Conservation (phyloP, 108 stramenopile genomes). For the Cylindrotheca fusiformis region DNA sequence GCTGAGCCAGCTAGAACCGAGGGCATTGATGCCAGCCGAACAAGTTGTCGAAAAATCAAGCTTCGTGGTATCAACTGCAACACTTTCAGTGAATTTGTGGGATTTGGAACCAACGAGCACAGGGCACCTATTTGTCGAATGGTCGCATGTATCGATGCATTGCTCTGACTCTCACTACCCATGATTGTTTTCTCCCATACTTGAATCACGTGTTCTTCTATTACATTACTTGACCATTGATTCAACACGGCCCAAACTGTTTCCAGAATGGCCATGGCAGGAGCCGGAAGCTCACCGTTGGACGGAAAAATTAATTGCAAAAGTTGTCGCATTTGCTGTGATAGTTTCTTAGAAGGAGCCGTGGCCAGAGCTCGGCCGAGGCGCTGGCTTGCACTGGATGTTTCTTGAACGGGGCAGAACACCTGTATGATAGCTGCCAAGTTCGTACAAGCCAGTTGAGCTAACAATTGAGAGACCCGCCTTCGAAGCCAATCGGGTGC, state of each 20-base stretch:
- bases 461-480: conserved; percentile 52
- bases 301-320: conserved; percentile 9
- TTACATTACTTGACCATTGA: conserved; percentile 20
- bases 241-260: conserved; percentile 46
- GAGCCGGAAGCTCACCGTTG: conserved; percentile 4
- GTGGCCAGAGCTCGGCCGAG: conserved; percentile 48
- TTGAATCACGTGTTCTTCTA: conserved; percentile 4
- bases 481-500: conserved; percentile 61
- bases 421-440: conserved; percentile 68
- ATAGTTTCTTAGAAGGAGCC: background rate
- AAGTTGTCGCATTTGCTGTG: conserved; percentile 37
- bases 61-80: conserved; percentile 1
- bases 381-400: conserved; percentile 48
- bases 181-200: conserved; percentile 10
- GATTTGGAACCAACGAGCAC: conserved; percentile 26
- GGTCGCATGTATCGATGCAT: conserved; percentile 22
- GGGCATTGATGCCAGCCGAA: conserved; percentile 46
- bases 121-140: conserved; percentile 37
- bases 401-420: conserved; percentile 51
- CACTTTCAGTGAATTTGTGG: conserved; percentile 3
- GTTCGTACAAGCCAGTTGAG: conserved; percentile 52
- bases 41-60: conserved; percentile 40
- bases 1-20: conserved; percentile 11
- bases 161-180: background rate
- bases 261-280: conserved; percentile 30